Evolutionary conservation across 345 rosid genomes (phyloP), one percentile per base, ranked within the genome.

Genomic region (Eucalyptus pauciflora): DNA sequence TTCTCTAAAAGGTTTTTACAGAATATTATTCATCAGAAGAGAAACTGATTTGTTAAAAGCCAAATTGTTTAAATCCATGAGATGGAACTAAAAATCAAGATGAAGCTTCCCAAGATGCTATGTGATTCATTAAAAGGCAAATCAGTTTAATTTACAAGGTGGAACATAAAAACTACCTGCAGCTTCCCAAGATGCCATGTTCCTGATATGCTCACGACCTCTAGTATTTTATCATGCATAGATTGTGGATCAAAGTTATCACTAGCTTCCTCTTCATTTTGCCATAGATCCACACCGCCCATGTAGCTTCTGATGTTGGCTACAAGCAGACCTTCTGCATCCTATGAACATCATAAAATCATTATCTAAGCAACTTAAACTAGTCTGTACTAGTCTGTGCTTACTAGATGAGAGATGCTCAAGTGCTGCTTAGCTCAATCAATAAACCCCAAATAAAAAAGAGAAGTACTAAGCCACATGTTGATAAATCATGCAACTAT

Each of bases 251-350:
- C 92, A 90, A 96, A 96, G 86, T 94, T 94, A 88, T 95, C 98
- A 89, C 92, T 94, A 79, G 92, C 93, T 91, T 96, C 98, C 90
- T 96, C 97, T 90, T 96, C 96, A 58, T 96, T 95, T 89, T 96
- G 96, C 98, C 99, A 96, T 88, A 96, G 91, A 90, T 96, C 99
- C 46, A 96, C 98, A 33, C 98, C 98, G 51, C 98, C 99, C 99
- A 96, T 96, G 90, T 96, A 96, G 92, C 99, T 96, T 89, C 99
- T 97, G 51, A 96, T 96, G 92, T 96, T 96, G 49, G 96, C 95
- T 89, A 96, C 95, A 50, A 96, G 97, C 86, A 96, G 94, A 48
- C 99, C 98, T 89, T 96, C 99, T 52, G 96, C 96, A 90, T 96
- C 99, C 99, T 96, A 91, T 85, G 89, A 62, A n/a, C 92, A 89